Percentiles rank a stretch among this genome's conserved stretches.
phyloP scores from a whole-genome alignment of 2,329 filamentous ascomycete species.

The Aureobasidium leucospermi region DNA sequence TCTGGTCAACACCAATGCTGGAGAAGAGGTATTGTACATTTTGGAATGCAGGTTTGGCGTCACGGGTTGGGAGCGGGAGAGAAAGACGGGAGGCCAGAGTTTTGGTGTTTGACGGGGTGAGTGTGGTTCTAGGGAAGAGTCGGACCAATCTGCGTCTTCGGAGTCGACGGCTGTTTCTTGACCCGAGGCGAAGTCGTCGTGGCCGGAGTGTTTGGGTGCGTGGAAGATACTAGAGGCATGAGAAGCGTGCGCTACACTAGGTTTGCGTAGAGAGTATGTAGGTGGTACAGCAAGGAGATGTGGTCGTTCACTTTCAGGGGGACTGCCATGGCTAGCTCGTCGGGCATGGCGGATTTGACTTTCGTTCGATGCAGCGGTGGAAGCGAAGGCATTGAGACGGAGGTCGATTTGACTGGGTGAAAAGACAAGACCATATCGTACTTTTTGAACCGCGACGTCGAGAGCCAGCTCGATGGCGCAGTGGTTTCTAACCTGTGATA shows the following conservation, averaged over 20 bases:
- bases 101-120: constrained; percentile 21
- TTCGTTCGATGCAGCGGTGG: not conserved
- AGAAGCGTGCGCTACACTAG: not conserved
- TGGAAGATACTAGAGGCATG: not conserved
- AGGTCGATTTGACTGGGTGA: constrained; percentile 57
- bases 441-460: constrained; percentile 62
- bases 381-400: constrained; percentile 28
- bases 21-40: constrained; percentile 7
- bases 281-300: not conserved
- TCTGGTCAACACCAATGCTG: constrained; percentile 12
- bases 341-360: not conserved
- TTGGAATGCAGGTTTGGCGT: constrained; percentile 19
- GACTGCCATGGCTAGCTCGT: constrained; percentile 8
- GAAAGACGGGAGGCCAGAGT: constrained; percentile 22
- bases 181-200: constrained; percentile 6
- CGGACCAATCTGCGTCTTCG: constrained; percentile 25
- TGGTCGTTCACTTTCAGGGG: constrained; percentile 1
- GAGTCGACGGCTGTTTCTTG: constrained; percentile 19
- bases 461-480: constrained; percentile 83
- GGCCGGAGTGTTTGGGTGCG: not conserved
- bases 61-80: constrained; percentile 25
- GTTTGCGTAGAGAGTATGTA: not conserved
- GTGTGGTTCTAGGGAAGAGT: constrained; percentile 20
- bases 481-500: constrained; percentile 77
- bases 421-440: constrained; percentile 63